phyloP scores from a whole-genome alignment of 2,329 filamentous ascomycete genomes.

The Massarina eburnea region DNA sequence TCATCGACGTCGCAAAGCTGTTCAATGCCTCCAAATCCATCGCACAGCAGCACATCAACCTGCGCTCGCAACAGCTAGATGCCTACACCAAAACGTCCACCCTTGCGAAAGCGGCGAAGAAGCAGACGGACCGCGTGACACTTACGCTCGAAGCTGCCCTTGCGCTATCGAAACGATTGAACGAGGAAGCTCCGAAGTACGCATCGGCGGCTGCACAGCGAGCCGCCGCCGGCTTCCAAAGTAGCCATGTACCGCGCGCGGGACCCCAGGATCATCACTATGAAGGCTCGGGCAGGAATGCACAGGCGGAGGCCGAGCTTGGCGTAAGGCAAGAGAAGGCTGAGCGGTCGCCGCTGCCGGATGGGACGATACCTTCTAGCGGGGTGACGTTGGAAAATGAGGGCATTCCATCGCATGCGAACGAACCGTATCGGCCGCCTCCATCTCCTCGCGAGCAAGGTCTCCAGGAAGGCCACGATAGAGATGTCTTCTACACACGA shows the following conservation, averaged over 20 bases:
- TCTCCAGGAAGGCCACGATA: conserved; percentile 46
- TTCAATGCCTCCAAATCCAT: conserved; percentile 51
- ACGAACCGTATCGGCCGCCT: conserved; percentile 45
- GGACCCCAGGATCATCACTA: conserved; percentile 55
- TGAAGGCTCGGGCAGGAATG: conserved; percentile 46
- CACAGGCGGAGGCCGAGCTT: conserved; percentile 43
- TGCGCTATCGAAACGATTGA: conserved; percentile 60
- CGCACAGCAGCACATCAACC: conserved; percentile 57
- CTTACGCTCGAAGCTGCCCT: conserved; percentile 63
- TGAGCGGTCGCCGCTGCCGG: conserved; percentile 47
- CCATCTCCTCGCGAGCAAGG: conserved; percentile 24
- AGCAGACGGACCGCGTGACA: conserved; percentile 62
- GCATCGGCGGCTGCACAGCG: conserved; percentile 25
- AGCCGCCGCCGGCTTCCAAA: conserved; percentile 16
- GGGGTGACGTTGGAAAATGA: conserved; percentile 33
- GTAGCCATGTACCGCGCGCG: conserved; percentile 31
- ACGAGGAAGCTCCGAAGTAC: conserved; percentile 50
- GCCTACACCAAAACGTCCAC: conserved; percentile 66
- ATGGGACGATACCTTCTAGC: conserved; percentile 53
- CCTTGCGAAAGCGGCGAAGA: conserved; percentile 63
- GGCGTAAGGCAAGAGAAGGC: conserved; percentile 51
- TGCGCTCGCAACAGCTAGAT: conserved; percentile 64
- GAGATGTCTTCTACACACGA: conserved; percentile 60
- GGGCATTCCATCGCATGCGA: conserved; percentile 54
- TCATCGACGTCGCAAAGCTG: conserved; percentile 55